Conservation (phyloP, 352 stramenopile genomes). For the Phytophthora parvispora region DNA sequence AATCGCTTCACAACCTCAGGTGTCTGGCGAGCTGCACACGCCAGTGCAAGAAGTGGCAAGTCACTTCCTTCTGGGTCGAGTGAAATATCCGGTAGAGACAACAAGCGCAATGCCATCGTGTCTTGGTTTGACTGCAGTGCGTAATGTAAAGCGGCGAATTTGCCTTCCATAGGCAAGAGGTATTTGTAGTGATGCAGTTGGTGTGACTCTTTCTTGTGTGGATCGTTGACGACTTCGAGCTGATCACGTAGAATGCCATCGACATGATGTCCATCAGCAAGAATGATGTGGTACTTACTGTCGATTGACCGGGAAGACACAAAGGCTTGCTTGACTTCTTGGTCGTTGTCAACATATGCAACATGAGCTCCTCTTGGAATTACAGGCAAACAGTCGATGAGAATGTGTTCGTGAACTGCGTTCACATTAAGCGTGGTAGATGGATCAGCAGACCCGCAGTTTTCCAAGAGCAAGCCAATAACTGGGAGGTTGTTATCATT, state of each 20-base stretch:
- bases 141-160: constrained; percentile 72
- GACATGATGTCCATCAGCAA: constrained; percentile 57
- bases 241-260: constrained; percentile 47
- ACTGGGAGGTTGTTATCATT: constrained; percentile 55
- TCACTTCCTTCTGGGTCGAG: constrained; percentile 62
- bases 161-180: constrained; percentile 55
- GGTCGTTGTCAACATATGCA: constrained; percentile 6
- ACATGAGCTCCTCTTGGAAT: constrained; percentile 45
- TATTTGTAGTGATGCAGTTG: constrained; percentile 44
- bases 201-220: not conserved
- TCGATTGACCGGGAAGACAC: constrained; percentile 56
- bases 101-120: constrained; percentile 38
- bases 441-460: not conserved
- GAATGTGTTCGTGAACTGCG: constrained; percentile 61
- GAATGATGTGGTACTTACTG: constrained; percentile 67
- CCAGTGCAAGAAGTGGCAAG: constrained; percentile 61
- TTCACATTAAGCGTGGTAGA: constrained; percentile 40
- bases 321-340: constrained; percentile 41
- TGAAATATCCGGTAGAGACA: constrained; percentile 40
- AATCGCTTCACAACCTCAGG: constrained; percentile 52
- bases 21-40: constrained; percentile 58
- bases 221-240: constrained; percentile 31
- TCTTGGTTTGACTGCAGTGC: constrained; percentile 61
- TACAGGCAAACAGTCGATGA: constrained; percentile 53
- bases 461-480: constrained; percentile 57